Base-by-base conservation (phyloP, 225 moss, liverwort and hornwort species). In the Antitrichia curtipendula region DNA sequence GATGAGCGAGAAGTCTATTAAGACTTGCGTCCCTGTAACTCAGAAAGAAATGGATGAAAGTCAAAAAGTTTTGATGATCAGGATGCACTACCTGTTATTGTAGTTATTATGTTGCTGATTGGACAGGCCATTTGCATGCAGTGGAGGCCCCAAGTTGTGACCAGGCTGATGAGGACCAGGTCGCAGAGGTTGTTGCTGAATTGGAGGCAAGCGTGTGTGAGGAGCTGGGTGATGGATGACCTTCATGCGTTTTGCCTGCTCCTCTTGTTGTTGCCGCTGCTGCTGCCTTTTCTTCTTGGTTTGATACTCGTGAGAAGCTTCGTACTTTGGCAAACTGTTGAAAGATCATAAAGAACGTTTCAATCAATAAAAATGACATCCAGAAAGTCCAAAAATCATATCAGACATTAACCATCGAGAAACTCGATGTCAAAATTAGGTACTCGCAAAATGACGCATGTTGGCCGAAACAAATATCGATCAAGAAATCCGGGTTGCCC, bases 211-310 rank as follows among this genome's bases (percentile, higher is more conserved):
- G 66, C 96, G 95, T 49, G 93, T 89, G 81, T 95, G 94, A 78
- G 94, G 95, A 87, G 95, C 88, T 83, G 95, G 95, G 79, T 95
- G 95, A 87, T 96, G 95, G 78, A 91, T 90, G 70, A 93, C 92
- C 88, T 96, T 96, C 90, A 95, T 93, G 80, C 96, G 93, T 84
- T 96, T 96, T 11, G 95, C 96, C 86, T 95, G 91, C 78, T 96
- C 96, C 85, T 96, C 96, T 86, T 95, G 96, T 38, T 95, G 95
- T 52, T 95, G 95, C 80, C 96, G 95, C 88, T 96, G 95, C 80
- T 95, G 96, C 84, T 96, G 95, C 88, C 96, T 91, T 87, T 95
- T 96, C 92, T 96, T 96, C 94, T 96, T 96, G 47, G 96, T 96
- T 86, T 96, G 96, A 84, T 94, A 96, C 90, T 96, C 96, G 85